Base-by-base conservation (phyloP, 192 early-diverging fungal genomes). In the Coemansia reversa region DNA sequence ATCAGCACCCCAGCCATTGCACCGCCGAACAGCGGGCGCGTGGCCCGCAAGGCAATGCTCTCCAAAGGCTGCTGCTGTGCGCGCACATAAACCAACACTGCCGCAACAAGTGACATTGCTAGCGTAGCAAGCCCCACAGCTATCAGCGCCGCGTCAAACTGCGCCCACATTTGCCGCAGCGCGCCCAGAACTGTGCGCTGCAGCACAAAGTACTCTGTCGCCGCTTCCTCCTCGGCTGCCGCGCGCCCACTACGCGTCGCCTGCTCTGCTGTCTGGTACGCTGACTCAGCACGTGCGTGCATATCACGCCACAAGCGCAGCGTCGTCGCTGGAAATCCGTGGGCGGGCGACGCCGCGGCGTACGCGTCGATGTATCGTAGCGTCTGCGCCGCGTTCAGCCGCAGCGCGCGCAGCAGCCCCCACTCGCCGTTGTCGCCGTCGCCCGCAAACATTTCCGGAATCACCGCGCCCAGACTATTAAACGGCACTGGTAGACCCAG, bases 401-500 rank as follows among this genome's bases (percentile, higher is more conserved):
- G 85, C 11, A 89, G 64, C 3, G 83, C 86, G 27, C 81, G 78
- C 24, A 90, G 58, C 7, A 77, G 60, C 2, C 74, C 74, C 79
- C 79, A 81, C 16, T 72, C 74, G 25, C 51, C 59, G 0, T 2
- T 25, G 20, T 23, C 29, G 8, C 24, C 49, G 53, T 65, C 73
- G 8, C 69, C 66, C 5, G 82, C 85, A 56, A 99, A 88, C 5
- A 94, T 67, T 68, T 99, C 93, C 1, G 97, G 94, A 22, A 99
- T 90, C 9, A 91, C 67, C 0, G 87, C 81, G 3, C 97, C 97
- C 27, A 99, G 75, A 67, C 92, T 99, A 60, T 93, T 93, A 82
- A 91, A 96, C 2, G 97, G 95, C 60, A 97, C 92, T 0, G 94
- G 94, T 0, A 95, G 66, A 14, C 91, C 91, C 51, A 99, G 70